Evolutionary conservation across 116 monocot species (phyloP), one percentile per base, ranked within the genome.

Genomic region (Dioscorea cayenensis): DNA sequence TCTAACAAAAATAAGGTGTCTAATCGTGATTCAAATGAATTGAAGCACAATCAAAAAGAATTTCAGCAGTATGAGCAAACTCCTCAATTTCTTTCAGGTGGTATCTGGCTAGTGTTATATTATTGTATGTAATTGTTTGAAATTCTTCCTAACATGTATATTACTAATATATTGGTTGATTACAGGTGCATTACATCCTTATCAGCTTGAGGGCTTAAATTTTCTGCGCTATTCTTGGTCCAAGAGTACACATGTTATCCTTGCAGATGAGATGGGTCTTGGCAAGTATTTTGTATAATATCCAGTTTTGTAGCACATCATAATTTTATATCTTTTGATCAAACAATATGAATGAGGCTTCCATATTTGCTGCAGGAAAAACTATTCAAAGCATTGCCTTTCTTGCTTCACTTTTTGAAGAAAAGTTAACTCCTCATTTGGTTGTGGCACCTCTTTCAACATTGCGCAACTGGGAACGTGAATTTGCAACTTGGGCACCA

Each of bases 231-330:
- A 84, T 85, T 97, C 97, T 21, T 97, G 97, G 97, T 81, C 80
- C 29, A 93, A 93, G 73, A 83, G 76, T 65, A 93, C 90, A 70
- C 97, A 94, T 82, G 90, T 97, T 49, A 97, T 97, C 63, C 88
- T 97, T 77, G 97, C 90, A n/a, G 97, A 97, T 85, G 97, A 97
- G 83, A 97, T 97, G 97, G 97, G 97, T 61, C 93, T 97, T 66
- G 97, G 97, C 93, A 79, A 79, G 73, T 49, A 73, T 55, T 63
- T 62, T 12, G 63, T 51, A 48, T 35, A 19, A 19, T 60, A 18
- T 35, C 3, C 5, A 14, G n/a, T 18, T 25, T 19, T 37, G 12
- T 14, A 14, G 27, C 50, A 50, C 43, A 16, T 20, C 58, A 28
- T 70, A 20, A 22, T 67, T 60, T 78, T 14, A 5, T 70, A 59